These are phyloP conservation scores for Penicillium sp. DNA, from an alignment of 2,329 filamentous ascomycete species.

Conservation along the genomic window DNA sequence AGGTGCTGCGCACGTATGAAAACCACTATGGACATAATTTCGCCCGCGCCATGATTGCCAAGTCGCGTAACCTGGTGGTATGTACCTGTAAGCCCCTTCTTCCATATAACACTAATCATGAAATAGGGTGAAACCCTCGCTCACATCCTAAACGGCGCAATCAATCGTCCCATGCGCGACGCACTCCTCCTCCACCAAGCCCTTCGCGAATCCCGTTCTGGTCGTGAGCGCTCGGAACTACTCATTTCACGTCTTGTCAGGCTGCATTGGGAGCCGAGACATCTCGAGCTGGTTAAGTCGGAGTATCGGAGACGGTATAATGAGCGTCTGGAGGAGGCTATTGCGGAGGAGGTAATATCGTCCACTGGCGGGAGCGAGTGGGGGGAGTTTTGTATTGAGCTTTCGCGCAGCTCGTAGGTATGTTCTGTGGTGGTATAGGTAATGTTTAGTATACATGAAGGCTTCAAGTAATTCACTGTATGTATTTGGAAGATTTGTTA, in stretches of 20 bases:
- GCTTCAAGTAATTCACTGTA: neutral
- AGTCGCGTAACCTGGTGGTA: conserved; percentile 89
- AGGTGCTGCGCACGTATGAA: conserved; percentile 75
- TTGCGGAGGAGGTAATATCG: conserved; percentile 69
- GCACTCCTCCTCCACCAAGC: conserved; percentile 88
- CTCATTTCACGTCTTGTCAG: conserved; percentile 83
- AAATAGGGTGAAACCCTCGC: conserved; percentile 83
- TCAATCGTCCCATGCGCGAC: conserved; percentile 91
- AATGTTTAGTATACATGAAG: neutral
- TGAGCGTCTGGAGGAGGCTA: conserved; percentile 67
- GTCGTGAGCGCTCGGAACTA: conserved; percentile 73
- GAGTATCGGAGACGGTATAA: conserved; percentile 77
- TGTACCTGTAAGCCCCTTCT: conserved; percentile 39
- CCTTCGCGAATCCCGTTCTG: conserved; percentile 66
- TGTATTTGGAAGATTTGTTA: neutral
- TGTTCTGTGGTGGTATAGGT: neutral
- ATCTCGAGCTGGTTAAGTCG: conserved; percentile 72
- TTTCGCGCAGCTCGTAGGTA: conserved; percentile 42
- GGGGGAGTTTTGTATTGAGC: conserved; percentile 67
- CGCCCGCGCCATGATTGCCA: conserved; percentile 77
- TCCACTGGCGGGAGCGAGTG: conserved; percentile 53
- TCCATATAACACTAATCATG: conserved; percentile 3
- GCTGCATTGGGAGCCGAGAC: conserved; percentile 84
- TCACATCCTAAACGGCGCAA: conserved; percentile 92
- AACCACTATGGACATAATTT: conserved; percentile 72